These are phyloP conservation scores for Podosphaera leucotricha DNA, from an alignment of 2,329 filamentous ascomycete species.

Conservation along the genomic window DNA sequence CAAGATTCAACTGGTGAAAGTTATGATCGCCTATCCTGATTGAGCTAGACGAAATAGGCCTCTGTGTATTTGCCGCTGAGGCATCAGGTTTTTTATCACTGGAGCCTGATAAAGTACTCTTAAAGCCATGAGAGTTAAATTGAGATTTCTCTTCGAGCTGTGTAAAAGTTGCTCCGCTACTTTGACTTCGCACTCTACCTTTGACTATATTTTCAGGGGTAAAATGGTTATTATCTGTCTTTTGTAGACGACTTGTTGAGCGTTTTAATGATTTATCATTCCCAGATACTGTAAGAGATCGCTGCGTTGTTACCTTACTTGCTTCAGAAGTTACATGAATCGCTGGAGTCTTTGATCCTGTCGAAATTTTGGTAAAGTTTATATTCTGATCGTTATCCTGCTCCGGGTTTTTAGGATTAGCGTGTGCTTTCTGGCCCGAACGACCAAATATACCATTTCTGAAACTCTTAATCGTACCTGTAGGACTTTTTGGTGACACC, in stretches of 20 bases:
- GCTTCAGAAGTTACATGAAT: constrained; percentile 56
- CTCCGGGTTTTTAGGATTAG: constrained; percentile 9
- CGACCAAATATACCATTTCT: constrained; percentile 59
- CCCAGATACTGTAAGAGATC: constrained; percentile 8
- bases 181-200: neutral
- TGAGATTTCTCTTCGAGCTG: neutral
- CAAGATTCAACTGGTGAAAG: neutral
- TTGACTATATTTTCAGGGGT: neutral
- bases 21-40: neutral
- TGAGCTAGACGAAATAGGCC: neutral
- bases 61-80: neutral
- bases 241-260: constrained; percentile 17
- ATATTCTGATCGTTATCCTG: neutral
- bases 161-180: neutral
- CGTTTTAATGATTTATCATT: constrained; percentile 17
- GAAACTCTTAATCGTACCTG: constrained; percentile 45
- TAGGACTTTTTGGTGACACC: constrained; percentile 41
- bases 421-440: constrained; percentile 21
- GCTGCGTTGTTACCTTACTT: constrained; percentile 19
- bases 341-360: constrained; percentile 26
- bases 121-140: neutral
- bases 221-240: constrained; percentile 12
- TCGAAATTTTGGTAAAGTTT: constrained; percentile 5
- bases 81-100: neutral
- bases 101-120: neutral